phyloP scores from a whole-genome alignment of 805 yeast species.

The Yarrowia phangngaensis region DNA sequence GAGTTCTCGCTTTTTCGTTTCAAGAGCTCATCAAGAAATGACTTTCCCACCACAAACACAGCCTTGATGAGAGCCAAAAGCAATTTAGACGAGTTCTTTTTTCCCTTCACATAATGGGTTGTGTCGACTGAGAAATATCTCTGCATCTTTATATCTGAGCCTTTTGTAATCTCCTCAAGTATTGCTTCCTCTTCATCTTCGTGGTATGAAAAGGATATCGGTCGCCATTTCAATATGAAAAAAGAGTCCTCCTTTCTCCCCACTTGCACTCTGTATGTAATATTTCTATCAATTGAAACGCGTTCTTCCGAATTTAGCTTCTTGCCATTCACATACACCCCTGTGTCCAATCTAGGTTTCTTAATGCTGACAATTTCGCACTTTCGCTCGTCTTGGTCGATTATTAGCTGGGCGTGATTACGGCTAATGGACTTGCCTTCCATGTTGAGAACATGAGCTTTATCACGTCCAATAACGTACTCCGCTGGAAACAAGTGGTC shows the following conservation, averaged over 20 bases:
- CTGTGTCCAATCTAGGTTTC: constrained; percentile 19
- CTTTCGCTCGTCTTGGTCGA: constrained; percentile 16
- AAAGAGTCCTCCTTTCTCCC: constrained; percentile 28
- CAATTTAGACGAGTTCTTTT: constrained; percentile 35
- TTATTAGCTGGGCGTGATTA: constrained; percentile 8
- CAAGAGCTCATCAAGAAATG: constrained; percentile 33
- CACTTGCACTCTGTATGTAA: constrained; percentile 32
- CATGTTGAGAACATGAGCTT: constrained; percentile 14
- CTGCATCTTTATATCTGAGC: constrained; percentile 36
- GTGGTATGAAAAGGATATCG: constrained; percentile 33
- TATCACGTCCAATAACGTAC: constrained; percentile 9
- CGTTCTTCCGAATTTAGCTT: constrained; percentile 8
- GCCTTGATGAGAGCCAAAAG: constrained; percentile 39
- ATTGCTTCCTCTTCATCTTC: constrained; percentile 31
- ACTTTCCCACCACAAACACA: constrained; percentile 37
- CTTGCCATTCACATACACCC: constrained; percentile 5
- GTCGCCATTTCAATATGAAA: constrained; percentile 33
- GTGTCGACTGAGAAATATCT: constrained; percentile 32
- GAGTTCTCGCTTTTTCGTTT: constrained; percentile 24
- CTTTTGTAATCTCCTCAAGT: not conserved
- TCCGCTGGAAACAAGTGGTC: constrained; percentile 21
- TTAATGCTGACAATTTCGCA: constrained; percentile 23
- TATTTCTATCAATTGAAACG: not conserved
- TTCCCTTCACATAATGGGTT: constrained; percentile 35
- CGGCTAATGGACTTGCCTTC: constrained; percentile 24